Evolutionary conservation across 345 rosid species (phyloP), one percentile per base, ranked within the genome.

Genomic region (Rhizophora mangle): DNA sequence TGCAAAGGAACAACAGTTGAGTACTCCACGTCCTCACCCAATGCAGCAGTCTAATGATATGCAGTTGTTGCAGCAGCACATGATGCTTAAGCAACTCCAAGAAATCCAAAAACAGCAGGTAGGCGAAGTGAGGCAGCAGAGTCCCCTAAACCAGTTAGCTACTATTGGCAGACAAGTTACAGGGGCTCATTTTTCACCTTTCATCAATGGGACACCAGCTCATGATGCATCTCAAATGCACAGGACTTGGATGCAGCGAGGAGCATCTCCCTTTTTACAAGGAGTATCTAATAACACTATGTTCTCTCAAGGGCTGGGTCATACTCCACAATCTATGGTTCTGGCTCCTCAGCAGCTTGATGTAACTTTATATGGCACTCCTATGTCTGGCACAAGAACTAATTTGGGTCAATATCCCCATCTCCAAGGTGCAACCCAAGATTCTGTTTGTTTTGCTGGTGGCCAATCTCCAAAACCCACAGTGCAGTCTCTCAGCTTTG

Each of bases 31-130:
- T 64, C 55, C 76, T 73, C 32, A 32, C 21, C 66, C 51, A 32
- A 84, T 80, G 85, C 93, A 88, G 78, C 93, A 84, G 77, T 73
- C 88, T 73, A 82, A 68, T 73, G 93, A 88, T 63, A 81, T 83
- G 85, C 93, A 85, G 71, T 71, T 86, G 68, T 60, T 85, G 81
- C 96, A 90, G 79, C 92, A 87, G 74, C 92, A 88, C 47, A 54
- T 87, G 67, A 83, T 88, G 87, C 60, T 87, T 72, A 86, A 87
- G 83, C 85, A 90, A 73, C 74, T 87, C 72, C 94, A 85, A 76
- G 97, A 87, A 76, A 68, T 83, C 79, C 93, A 88, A 72, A 85
- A 86, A 68, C 94, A 87, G 79, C 51, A 71, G 66, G 68, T 67
- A 51, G 65, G 80, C 30, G 88, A 85, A 43, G 76, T 43, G 51